Base-by-base conservation (phyloP, 2,329 filamentous ascomycete species). In the Phaeosphaeriaceae sp. region DNA sequence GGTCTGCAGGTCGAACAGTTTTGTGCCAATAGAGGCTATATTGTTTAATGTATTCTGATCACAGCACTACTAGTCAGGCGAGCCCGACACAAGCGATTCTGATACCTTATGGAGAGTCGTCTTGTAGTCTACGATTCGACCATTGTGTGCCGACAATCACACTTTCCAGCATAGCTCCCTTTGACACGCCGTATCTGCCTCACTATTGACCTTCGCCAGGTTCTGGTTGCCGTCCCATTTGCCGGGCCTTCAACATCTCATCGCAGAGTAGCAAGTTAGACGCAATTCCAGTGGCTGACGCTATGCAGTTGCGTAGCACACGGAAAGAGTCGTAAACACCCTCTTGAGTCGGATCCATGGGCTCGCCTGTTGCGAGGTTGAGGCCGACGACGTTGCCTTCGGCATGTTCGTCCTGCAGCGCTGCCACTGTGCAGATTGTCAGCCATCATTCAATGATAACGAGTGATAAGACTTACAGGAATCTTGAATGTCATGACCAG, bases 271-370 rank as follows among this genome's bases (percentile, higher is more conserved):
- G 83, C 65, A 99, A 83, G 81, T 99, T 99, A 10, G 92, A 94
- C 6, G 95, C 94, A 73, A 99, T 99, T 63, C 95, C 92, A 24
- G 94, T 91, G 78, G 93, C 95, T 33, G 93, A 97, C 2, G 95
- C 93, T 62, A 99, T 88, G 77, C 90, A 93, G 83, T 98, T 98
- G 68, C 95, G 87, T 70, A 99, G 80, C 36, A 99, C 95, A 57
- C 95, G 88, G 88, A 96, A 99, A 15, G 93, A 97, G 78, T 99
- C 95, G 77, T 91, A 99, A 9, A 99, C 90, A 70, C 95, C 95
- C 76, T 91, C 91, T 66, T 96, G 88, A 60, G 92, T 89, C 1
- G 95, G 95, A 74, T 98, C 95, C 93, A 98, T 98, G 1, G 94
- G 90, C 74, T 95, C 89, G 59, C 95, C 95, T 6, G 91, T 93